Evolutionary conservation across 1,139 yeast genomes (phyloP).

Genomic region (Kodamaea plutei): DNA sequence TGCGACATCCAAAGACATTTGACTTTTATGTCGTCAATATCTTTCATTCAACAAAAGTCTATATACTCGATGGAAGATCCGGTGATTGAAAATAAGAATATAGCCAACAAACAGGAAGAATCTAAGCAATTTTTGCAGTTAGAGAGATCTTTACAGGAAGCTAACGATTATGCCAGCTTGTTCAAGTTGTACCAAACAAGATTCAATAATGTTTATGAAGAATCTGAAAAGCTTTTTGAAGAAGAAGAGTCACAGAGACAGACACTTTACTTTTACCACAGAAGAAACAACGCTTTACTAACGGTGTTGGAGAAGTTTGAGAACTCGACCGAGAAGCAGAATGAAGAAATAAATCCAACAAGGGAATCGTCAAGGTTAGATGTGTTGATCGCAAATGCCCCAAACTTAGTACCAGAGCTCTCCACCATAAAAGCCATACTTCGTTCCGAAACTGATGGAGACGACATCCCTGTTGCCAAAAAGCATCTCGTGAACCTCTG

Average conservation of each 20-base stretch:
- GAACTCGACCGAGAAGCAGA: not conserved
- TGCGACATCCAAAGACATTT: no score
- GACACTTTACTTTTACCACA: constrained; percentile 30
- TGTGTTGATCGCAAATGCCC: constrained; percentile 5
- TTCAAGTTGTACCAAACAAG: no score
- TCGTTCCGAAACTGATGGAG: not conserved
- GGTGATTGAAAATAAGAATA: no score
- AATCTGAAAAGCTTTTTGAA: constrained; percentile 26
- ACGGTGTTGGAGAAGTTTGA: constrained; percentile 23
- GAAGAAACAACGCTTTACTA: constrained; percentile 38
- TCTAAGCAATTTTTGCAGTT: no score
- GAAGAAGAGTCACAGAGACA: constrained; percentile 34
- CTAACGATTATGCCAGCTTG: no score
- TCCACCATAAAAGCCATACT: constrained; percentile 6
- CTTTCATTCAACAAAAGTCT: no score
- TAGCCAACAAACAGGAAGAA: no score
- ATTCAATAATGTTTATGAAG: constrained; percentile 21
- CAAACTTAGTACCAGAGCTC: constrained; percentile 6
- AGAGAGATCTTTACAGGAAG: no score
- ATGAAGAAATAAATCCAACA: not conserved
- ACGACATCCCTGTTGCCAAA: constrained; percentile 9
- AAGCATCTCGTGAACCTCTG: constrained; percentile 14
- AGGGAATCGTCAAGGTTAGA: constrained; percentile 5
- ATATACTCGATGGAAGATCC: no score
- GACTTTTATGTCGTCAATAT: no score